A percentile compares a stretch with the other conserved stretches of the same genome.
Evolutionary conservation across 2,329 filamentous ascomycete genomes (phyloP).

Genomic region (Aureobasidium melanogenum): DNA sequence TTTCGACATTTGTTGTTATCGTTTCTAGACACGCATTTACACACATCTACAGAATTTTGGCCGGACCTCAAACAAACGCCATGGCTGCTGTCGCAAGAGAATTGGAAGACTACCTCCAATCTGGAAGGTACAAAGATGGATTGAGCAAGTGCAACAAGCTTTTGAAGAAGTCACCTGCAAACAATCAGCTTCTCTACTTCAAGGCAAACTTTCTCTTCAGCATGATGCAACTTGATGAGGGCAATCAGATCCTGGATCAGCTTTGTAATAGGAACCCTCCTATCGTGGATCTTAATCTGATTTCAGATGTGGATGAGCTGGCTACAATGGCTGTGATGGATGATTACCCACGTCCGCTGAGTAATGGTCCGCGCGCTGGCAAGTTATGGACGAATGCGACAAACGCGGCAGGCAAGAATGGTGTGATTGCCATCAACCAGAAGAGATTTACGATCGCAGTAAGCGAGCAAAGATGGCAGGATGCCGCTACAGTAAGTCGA

Average conservation of each 20-base stretch:
- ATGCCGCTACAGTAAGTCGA: constrained; percentile 20
- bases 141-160: constrained; percentile 25
- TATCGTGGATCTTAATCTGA: constrained; percentile 13
- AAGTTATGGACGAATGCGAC: constrained; percentile 26
- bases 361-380: constrained; percentile 21
- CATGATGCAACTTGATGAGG: constrained; percentile 15
- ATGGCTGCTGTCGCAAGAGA: not conserved
- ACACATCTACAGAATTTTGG: constrained; percentile 1
- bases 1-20: not conserved
- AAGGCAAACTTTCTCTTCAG: constrained; percentile 24
- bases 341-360: constrained; percentile 19
- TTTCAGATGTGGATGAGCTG: constrained; percentile 20
- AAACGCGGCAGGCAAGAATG: constrained; percentile 16
- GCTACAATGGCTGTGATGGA: constrained; percentile 18
- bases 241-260: constrained; percentile 14
- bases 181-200: constrained; percentile 22
- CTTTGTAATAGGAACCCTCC: constrained; percentile 19
- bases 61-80: not conserved
- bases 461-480: constrained; percentile 22
- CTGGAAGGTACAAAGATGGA: constrained; percentile 22
- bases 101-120: constrained; percentile 4
- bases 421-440: constrained; percentile 16
- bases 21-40: not conserved
- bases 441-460: constrained; percentile 24
- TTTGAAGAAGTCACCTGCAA: constrained; percentile 22